phyloP scores from a whole-genome alignment of 768 basidiomycete species.

The Agrocybe praecox region DNA sequence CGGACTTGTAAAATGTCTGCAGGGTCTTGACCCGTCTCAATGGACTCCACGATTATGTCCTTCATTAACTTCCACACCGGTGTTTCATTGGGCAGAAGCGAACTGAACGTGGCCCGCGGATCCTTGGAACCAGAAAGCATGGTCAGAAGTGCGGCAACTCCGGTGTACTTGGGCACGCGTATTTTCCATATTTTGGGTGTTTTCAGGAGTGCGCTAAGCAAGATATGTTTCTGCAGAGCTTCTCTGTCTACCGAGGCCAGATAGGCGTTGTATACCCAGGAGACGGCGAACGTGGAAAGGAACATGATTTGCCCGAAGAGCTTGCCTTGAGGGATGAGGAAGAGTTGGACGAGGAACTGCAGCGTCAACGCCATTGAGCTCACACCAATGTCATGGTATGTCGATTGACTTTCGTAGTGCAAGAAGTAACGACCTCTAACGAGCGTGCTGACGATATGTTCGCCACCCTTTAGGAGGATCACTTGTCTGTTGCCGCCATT shows the following conservation, averaged over 20 bases:
- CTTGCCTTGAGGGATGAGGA: constrained; percentile 11
- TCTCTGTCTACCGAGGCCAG: constrained; percentile 11
- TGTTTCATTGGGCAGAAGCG: neutral
- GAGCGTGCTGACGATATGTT: constrained; percentile 6
- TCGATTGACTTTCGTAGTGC: neutral
- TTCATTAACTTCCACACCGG: neutral
- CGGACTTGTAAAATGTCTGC: neutral
- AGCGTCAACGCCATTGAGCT: neutral
- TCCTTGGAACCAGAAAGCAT: neutral
- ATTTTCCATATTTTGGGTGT: neutral
- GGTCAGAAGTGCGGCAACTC: neutral
- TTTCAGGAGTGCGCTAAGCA: neutral
- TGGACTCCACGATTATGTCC: neutral
- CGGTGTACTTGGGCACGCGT: neutral
- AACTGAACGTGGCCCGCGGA: neutral
- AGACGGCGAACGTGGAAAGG: constrained; percentile 6
- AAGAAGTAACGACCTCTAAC: constrained; percentile 7
- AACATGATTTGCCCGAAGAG: constrained; percentile 12
- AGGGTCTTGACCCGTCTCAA: neutral
- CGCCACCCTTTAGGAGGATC: constrained; percentile 4
- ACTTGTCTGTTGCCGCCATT: neutral
- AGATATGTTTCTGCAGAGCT: constrained; percentile 1
- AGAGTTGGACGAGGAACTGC: constrained; percentile 11
- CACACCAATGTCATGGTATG: constrained; percentile 8
- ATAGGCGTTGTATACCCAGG: constrained; percentile 7